phyloP scores from a whole-genome alignment of 352 stramenopile genomes.

The Globisporangium parvum region DNA sequence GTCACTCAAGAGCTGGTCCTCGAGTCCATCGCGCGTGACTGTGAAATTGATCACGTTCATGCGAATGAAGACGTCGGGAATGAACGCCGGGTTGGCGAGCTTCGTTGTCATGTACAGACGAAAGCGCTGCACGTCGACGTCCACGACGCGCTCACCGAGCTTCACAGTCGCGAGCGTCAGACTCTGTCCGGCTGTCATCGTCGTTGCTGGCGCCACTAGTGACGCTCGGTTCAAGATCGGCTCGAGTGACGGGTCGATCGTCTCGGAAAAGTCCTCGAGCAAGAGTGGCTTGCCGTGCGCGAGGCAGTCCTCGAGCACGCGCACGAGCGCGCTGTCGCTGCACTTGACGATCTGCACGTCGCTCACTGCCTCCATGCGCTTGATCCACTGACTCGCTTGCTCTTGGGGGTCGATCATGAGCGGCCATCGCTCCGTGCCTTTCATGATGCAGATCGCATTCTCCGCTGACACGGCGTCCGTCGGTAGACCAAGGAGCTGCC shows the following conservation, averaged over 20 bases:
- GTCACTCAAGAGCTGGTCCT: conserved; percentile 86
- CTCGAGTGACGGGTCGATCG: conserved; percentile 48
- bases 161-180: conserved; percentile 28
- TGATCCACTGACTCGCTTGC: conserved; percentile 90
- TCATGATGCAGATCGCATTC: conserved; percentile 88
- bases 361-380: conserved; percentile 68
- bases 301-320: conserved; percentile 36
- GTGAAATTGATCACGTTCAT: conserved; percentile 93
- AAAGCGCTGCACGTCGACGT: conserved; percentile 69
- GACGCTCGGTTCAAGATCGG: conserved; percentile 26
- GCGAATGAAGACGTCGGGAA: conserved; percentile 89
- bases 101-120: conserved; percentile 91
- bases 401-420: conserved; percentile 93
- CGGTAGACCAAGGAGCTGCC: conserved; percentile 84
- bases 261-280: conserved; percentile 51
- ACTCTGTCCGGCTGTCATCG: conserved; percentile 2
- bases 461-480: conserved; percentile 87
- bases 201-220: not conserved
- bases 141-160: conserved; percentile 67
- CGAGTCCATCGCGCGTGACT: conserved; percentile 86
- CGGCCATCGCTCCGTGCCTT: conserved; percentile 83
- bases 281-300: conserved; percentile 36
- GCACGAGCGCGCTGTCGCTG: conserved; percentile 33
- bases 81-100: conserved; percentile 87
- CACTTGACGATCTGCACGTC: conserved; percentile 71